Evolutionary conservation across 2,329 filamentous ascomycete genomes (phyloP).

Genomic region (Arthrinium puccinioides): DNA sequence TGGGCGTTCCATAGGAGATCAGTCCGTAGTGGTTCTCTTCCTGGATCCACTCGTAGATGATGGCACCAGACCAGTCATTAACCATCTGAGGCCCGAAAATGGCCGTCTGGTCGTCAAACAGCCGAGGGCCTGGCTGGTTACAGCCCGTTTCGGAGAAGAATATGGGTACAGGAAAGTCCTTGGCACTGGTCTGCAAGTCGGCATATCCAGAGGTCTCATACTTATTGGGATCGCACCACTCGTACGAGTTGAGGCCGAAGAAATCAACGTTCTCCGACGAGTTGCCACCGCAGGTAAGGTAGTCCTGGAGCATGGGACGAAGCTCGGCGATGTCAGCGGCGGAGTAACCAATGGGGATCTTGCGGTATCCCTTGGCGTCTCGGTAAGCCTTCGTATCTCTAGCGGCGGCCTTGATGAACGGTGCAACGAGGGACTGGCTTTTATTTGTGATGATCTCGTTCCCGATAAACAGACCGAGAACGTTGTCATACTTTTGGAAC

Average conservation of each 20-base stretch:
- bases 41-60: constrained; percentile 72
- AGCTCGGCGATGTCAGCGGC: constrained; percentile 69
- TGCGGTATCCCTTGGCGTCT: constrained; percentile 65
- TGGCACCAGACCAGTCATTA: constrained; percentile 58
- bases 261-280: constrained; percentile 46
- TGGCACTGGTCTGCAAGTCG: constrained; percentile 54
- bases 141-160: constrained; percentile 77
- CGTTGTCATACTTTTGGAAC: constrained; percentile 57
- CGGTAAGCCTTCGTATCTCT: constrained; percentile 69
- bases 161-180: constrained; percentile 57
- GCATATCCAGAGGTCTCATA: constrained; percentile 54
- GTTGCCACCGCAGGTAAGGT: constrained; percentile 55
- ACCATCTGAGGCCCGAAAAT: constrained; percentile 59
- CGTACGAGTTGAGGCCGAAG: constrained; percentile 68
- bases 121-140: constrained; percentile 57
- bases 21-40: constrained; percentile 58
- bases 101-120: constrained; percentile 64
- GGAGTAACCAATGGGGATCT: constrained; percentile 69
- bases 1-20: constrained; percentile 63
- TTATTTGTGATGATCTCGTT: constrained; percentile 66
- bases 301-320: constrained; percentile 40
- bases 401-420: constrained; percentile 62
- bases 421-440: constrained; percentile 51
- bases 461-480: constrained; percentile 62
- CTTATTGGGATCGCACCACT: constrained; percentile 58